These are phyloP conservation scores for Candida sithepensis DNA, from an alignment of 805 yeast genomes.

Conservation along the genomic window DNA sequence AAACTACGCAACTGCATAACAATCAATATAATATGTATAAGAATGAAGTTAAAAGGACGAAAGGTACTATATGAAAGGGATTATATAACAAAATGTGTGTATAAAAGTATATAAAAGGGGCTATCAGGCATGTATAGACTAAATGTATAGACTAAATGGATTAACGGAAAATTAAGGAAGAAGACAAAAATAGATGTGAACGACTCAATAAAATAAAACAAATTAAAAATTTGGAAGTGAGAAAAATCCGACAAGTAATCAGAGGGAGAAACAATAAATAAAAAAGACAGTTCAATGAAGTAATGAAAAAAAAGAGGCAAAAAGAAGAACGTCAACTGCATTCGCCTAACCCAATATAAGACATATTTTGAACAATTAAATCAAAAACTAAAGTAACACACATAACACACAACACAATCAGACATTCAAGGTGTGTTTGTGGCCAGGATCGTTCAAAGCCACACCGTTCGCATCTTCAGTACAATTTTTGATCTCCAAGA, in stretches of 20 bases:
- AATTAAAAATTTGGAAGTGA: background rate
- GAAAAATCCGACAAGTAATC: background rate
- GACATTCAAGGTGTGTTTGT: constrained; percentile 44
- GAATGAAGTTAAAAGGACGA: background rate
- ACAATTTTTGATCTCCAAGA: constrained; percentile 57
- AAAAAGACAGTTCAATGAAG: background rate
- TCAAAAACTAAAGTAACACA: no score
- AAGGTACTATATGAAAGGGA: background rate
- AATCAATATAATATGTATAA: background rate
- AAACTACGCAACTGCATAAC: no score
- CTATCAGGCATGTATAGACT: background rate
- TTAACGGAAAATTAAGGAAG: background rate
- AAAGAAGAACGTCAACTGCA: background rate
- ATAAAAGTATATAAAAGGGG: background rate
- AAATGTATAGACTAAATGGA: background rate
- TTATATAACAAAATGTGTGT: background rate
- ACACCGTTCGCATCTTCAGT: constrained; percentile 43
- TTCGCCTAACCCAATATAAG: background rate
- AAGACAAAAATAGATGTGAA: background rate
- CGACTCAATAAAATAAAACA: background rate
- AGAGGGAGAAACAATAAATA: background rate
- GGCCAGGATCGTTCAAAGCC: constrained; percentile 43
- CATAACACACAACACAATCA: no score
- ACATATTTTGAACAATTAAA: background rate
- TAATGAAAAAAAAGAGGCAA: background rate